Evolutionary conservation across 148 eudicot genomes (phyloP).

Genomic region (Camellia sinensis): DNA sequence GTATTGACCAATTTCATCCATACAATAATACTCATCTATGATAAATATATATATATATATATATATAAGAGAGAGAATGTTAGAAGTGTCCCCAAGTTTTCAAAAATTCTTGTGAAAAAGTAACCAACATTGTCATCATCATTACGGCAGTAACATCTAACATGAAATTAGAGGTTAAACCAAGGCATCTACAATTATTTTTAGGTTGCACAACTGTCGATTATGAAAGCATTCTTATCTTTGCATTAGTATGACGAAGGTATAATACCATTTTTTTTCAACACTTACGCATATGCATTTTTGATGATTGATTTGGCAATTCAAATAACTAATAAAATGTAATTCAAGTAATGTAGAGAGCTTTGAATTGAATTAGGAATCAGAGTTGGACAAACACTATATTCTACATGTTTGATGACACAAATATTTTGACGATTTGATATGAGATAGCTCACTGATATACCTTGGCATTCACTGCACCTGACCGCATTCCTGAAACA

Average conservation of each 20-base stretch:
- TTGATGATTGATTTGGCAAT: neutral
- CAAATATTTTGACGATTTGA: neutral
- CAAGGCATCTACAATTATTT: neutral
- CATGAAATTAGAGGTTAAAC: neutral
- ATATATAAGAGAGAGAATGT: neutral
- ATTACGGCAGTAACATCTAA: neutral
- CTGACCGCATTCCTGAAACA: constrained; percentile 58
- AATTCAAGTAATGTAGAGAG: neutral
- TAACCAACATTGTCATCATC: neutral
- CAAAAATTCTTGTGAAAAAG: neutral
- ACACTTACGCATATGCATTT: neutral
- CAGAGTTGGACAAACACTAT: neutral
- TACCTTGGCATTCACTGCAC: constrained; percentile 91
- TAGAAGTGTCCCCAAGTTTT: neutral
- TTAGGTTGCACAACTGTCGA: neutral
- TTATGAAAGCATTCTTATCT: neutral
- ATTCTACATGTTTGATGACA: neutral
- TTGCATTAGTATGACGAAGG: neutral
- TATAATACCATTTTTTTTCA: neutral
- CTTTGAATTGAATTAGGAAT: neutral
- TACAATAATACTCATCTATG: neutral
- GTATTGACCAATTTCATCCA: neutral
- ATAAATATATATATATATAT: neutral
- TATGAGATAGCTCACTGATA: constrained; percentile 5
- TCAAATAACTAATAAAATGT: neutral